Base-by-base conservation (phyloP, 2,329 filamentous ascomycete genomes). In the Colletotrichum sidae region DNA sequence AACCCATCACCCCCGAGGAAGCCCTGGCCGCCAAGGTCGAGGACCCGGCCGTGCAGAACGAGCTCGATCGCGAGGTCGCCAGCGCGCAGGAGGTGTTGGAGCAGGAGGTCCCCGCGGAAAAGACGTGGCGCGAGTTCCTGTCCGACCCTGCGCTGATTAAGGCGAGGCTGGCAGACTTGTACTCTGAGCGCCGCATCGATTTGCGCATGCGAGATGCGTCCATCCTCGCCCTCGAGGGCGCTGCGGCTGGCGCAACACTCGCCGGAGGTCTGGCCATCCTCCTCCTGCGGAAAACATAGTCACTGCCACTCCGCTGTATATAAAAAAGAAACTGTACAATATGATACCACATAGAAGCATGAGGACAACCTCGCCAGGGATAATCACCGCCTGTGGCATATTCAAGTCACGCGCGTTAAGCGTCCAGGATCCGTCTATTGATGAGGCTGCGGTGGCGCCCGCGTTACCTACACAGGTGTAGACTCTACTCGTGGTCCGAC, bases 181-280 rank as follows among this genome's bases (percentile, higher is more conserved):
- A 85, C 77, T 92, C 90, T 76, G 88, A 93, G 60, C 83, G 88
- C 69, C 79, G 78, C 67, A 80, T 93, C 71, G 81, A 84, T 53
- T 72, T 93, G 67, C 86, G 86, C 47, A 92, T 92, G 81, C 85
- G 87, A 56, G 91, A 94, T 71, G 79, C 91, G 38, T 92, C 91
- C 2, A 77, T 90, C n/a, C 80, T 92, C 69, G 89, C 86, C 53
- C 78, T 93, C 41, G 87, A 94, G 76, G 86, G 90, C 59, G 88
- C 86, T 8, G 83, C 87, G 35, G 84, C 87, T 0, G 91, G 92
- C n/a, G 90, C 88, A 10, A 82, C 84, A 0, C 69, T 91, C 13
- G 85, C 85, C 56, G 85, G 84, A 41, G 76, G 86, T 44, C 70
- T 90, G 56, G 82, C 83, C 6, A 69, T 89, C 46, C 72, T 87